A percentile compares a stretch with the other conserved stretches of the same genome.
phyloP scores from a whole-genome alignment of 140 eudicot genomes.

The Stevia rebaudiana region DNA sequence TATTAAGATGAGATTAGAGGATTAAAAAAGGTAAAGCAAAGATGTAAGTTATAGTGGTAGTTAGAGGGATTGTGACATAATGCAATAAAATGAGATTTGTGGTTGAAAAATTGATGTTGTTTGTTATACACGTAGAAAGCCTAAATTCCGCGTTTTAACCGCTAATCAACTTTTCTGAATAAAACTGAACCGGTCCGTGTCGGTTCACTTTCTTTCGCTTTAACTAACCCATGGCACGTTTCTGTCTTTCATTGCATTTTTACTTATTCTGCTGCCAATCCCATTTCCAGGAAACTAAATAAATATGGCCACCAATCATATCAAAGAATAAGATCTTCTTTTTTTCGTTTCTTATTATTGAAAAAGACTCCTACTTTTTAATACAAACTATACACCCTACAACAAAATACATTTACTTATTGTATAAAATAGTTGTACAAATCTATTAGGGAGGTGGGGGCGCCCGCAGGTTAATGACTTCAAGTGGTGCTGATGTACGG shows the following conservation, averaged over 20 bases:
- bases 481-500: no score
- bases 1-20: background rate
- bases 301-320: slow-evolving; percentile 6
- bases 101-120: slow-evolving; percentile 10
- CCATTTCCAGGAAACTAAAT: background rate
- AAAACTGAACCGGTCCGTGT: slow-evolving; percentile 17
- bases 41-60: slow-evolving; percentile 8
- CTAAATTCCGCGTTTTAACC: slow-evolving; percentile 17
- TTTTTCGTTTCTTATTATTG: background rate
- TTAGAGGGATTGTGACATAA: slow-evolving; percentile 15
- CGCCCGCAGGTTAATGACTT: no score
- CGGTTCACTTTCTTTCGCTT: background rate
- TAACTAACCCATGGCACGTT: slow-evolving; percentile 10
- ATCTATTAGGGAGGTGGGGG: no score
- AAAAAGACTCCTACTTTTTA: background rate
- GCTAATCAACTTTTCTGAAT: slow-evolving; percentile 13
- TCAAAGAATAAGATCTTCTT: slow-evolving; percentile 12
- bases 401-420: no score
- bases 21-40: background rate
- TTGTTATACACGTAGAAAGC: slow-evolving; percentile 12
- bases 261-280: background rate
- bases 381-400: no score
- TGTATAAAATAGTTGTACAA: no score
- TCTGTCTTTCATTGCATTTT: background rate
- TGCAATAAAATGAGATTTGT: slow-evolving; percentile 5